phyloP scores from a whole-genome alignment of 2,329 filamentous ascomycete genomes.

The Dothiorella sarmentorum region DNA sequence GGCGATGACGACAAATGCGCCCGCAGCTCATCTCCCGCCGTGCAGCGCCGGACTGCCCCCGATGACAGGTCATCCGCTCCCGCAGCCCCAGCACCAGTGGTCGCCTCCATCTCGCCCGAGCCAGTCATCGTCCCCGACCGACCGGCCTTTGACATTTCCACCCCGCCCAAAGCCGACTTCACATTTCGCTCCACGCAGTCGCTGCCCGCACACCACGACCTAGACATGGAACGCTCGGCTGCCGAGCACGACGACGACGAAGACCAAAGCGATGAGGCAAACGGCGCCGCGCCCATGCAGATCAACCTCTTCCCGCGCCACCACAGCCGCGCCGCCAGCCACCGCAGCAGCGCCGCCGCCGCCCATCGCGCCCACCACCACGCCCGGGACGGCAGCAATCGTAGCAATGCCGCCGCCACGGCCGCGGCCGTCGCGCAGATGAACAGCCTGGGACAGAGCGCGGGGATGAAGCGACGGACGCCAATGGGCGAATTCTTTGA shows the following conservation, averaged over 20 bases:
- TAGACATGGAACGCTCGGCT: slow-evolving; percentile 52
- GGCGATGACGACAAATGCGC: slow-evolving; percentile 57
- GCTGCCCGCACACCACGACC: slow-evolving; percentile 52
- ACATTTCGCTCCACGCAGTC: slow-evolving; percentile 65
- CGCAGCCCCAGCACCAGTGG: neutral
- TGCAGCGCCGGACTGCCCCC: slow-evolving; percentile 41
- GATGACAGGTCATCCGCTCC: neutral
- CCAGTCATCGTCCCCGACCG: slow-evolving; percentile 22
- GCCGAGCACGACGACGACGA: slow-evolving; percentile 56
- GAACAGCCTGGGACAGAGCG: slow-evolving; percentile 54
- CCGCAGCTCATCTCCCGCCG: slow-evolving; percentile 56
- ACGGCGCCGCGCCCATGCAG: slow-evolving; percentile 18
- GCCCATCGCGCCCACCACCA: slow-evolving; percentile 15
- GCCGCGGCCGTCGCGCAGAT: slow-evolving; percentile 5
- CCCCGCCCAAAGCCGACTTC: slow-evolving; percentile 48
- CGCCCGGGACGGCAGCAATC: slow-evolving; percentile 1
- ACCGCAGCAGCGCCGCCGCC: slow-evolving; percentile 30
- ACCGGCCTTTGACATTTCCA: slow-evolving; percentile 23
- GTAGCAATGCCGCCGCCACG: neutral
- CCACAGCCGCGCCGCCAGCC: slow-evolving; percentile 44
- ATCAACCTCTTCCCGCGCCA: slow-evolving; percentile 27
- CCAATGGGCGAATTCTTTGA: slow-evolving; percentile 75
- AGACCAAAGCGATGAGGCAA: neutral
- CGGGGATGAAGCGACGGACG: slow-evolving; percentile 69
- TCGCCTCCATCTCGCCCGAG: neutral